Evolutionary conservation across 1,284 basidiomycete genomes (phyloP).

Genomic region (Volvariella volvacea): DNA sequence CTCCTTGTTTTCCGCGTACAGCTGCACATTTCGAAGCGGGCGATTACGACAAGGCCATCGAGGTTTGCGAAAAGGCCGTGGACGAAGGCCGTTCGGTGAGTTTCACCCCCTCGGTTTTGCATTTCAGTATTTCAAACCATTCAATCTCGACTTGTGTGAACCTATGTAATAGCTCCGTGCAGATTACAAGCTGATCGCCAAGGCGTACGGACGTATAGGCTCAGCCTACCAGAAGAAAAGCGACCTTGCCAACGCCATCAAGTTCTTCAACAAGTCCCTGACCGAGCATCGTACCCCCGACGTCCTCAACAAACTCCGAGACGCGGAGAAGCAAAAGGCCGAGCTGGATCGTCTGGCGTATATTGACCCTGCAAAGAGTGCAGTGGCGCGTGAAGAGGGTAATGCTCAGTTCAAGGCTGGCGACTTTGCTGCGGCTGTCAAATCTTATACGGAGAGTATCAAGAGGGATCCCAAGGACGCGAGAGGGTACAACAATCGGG

Average conservation of each 20-base stretch:
- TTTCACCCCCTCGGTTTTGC: conserved; percentile 4
- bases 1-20: conserved; percentile 17
- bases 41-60: conserved; percentile 87
- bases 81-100: conserved; percentile 82
- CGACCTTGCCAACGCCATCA: conserved; percentile 78
- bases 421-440: conserved; percentile 89
- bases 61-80: conserved; percentile 89
- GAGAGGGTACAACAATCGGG: conserved; percentile 94
- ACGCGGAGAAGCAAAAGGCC: conserved; percentile 72
- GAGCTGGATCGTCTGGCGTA: conserved; percentile 83
- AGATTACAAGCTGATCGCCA: conserved; percentile 78
- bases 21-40: conserved; percentile 94
- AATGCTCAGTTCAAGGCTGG: conserved; percentile 90
- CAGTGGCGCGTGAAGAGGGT: conserved; percentile 84
- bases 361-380: conserved; percentile 84
- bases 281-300: conserved; percentile 97
- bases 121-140: conserved; percentile 1
- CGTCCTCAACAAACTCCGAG: conserved; percentile 86
- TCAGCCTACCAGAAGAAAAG: conserved; percentile 80
- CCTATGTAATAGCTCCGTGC: conserved; percentile 50
- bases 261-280: conserved; percentile 87
- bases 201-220: conserved; percentile 89
- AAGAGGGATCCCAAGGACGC: conserved; percentile 92
- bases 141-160: conserved; percentile 5
- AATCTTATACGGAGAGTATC: conserved; percentile 92